Evolutionary conservation across 2,329 filamentous ascomycete species (phyloP).

Genomic region (Periconia macrospinosa): DNA sequence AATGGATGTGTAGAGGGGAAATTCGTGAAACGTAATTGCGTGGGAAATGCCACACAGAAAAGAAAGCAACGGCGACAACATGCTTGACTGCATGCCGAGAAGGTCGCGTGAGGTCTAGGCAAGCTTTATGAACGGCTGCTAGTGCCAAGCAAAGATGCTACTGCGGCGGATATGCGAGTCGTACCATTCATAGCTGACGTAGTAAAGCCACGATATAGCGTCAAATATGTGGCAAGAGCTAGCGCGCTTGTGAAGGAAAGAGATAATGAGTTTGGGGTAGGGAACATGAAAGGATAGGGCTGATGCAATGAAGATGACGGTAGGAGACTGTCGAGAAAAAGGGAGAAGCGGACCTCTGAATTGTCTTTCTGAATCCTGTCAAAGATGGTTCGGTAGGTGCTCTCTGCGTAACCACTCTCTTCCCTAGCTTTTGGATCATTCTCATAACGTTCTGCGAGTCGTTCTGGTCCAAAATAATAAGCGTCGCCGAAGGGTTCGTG

Average conservation of each 20-base stretch:
- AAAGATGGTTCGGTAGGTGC: conserved; percentile 77
- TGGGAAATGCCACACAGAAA: neutral
- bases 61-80: neutral
- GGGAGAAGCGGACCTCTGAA: conserved; percentile 66
- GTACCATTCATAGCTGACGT: conserved; percentile 17
- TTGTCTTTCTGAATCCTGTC: conserved; percentile 72
- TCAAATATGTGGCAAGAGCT: conserved; percentile 14
- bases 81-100: neutral
- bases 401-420: conserved; percentile 67
- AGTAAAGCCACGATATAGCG: conserved; percentile 23
- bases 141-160: conserved; percentile 1
- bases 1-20: neutral
- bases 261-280: conserved; percentile 12
- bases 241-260: conserved; percentile 16
- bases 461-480: conserved; percentile 93
- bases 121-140: conserved; percentile 3
- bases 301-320: conserved; percentile 7
- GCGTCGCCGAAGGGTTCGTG: conserved; percentile 98
- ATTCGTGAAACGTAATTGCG: neutral
- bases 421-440: conserved; percentile 60
- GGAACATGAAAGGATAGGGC: conserved; percentile 10
- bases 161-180: conserved; percentile 13
- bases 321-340: conserved; percentile 2
- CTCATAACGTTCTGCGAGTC: conserved; percentile 77
- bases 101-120: conserved; percentile 6